Percentiles rank a stretch among this genome's conserved stretches.
phyloP scores from a whole-genome alignment of 768 basidiomycete species.

The Hericium coralloides region DNA sequence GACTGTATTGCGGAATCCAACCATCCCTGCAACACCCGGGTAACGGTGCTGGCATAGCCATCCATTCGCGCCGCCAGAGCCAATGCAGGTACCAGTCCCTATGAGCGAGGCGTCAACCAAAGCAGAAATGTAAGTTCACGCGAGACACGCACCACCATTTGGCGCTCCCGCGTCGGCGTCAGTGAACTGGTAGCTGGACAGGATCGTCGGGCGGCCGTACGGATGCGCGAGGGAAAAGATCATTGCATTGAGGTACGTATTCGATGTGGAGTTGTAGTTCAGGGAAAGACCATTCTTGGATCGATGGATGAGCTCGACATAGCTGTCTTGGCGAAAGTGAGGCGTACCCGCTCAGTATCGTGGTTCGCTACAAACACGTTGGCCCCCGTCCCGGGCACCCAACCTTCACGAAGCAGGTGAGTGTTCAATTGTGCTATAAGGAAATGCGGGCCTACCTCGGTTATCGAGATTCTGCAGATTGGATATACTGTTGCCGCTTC shows the following conservation, averaged over 20 bases:
- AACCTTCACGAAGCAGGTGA: conserved; percentile 25
- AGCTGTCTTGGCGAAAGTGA: not conserved
- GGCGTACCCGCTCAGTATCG: conserved; percentile 51
- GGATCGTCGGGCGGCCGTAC: conserved; percentile 56
- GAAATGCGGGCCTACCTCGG: conserved; percentile 7
- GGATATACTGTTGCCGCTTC: conserved; percentile 38
- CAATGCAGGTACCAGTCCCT: conserved; percentile 43
- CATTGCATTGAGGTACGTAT: conserved; percentile 50
- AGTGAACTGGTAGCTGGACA: conserved; percentile 48
- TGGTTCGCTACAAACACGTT: conserved; percentile 66
- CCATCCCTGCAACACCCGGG: conserved; percentile 48
- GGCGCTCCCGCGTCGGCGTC: conserved; percentile 50
- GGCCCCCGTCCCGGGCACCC: conserved; percentile 43
- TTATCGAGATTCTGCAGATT: conserved; percentile 43
- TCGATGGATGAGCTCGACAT: not conserved
- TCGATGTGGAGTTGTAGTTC: conserved; percentile 50
- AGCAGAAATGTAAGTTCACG: not conserved
- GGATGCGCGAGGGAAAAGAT: conserved; percentile 62
- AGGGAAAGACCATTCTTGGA: conserved; percentile 42
- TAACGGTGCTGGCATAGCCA: conserved; percentile 65
- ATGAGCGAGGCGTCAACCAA: not conserved
- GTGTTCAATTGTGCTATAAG: not conserved
- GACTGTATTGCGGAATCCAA: conserved; percentile 51
- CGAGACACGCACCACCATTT: conserved; percentile 35
- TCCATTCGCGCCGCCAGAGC: conserved; percentile 39